Evolutionary conservation across 73 alveolate species (phyloP).

Genomic region (Paramecium sonneborni): DNA sequence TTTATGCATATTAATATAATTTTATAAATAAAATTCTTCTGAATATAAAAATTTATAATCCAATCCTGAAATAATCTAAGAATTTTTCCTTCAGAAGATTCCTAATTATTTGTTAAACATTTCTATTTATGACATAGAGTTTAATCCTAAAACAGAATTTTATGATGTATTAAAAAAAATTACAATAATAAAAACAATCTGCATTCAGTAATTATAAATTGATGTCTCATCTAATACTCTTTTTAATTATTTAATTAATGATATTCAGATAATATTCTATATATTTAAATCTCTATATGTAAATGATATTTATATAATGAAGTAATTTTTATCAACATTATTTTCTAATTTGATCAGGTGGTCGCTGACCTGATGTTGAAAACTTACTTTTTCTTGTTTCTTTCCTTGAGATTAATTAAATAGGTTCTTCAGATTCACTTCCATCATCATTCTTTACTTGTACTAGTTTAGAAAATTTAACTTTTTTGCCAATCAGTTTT

Average conservation of each 20-base stretch:
- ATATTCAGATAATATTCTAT: background rate
- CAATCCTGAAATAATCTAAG: too few species aligned
- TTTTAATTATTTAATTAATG: background rate
- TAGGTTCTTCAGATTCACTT: conserved; percentile 37
- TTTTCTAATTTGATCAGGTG: background rate
- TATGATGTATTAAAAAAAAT: too few species aligned
- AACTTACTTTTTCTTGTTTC: conserved; percentile 9
- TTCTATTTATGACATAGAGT: too few species aligned
- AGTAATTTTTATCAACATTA: background rate
- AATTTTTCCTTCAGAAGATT: too few species aligned
- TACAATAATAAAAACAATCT: too few species aligned
- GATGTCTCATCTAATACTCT: background rate
- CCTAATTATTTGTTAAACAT: too few species aligned
- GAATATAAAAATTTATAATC: background rate
- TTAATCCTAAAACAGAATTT: too few species aligned
- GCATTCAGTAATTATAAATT: background rate
- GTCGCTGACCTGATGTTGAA: conserved; percentile 23
- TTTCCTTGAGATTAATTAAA: background rate
- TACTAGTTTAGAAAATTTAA: background rate
- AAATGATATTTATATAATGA: background rate
- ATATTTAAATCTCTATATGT: background rate
- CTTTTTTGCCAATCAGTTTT: background rate
- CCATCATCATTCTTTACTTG: conserved; percentile 4
- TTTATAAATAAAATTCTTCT: background rate
- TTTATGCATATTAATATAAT: conserved; percentile 11